Evolutionary conservation across 371 early-diverging fungal species (phyloP).

Genomic region (Dipsacomyces acuminosporus): DNA sequence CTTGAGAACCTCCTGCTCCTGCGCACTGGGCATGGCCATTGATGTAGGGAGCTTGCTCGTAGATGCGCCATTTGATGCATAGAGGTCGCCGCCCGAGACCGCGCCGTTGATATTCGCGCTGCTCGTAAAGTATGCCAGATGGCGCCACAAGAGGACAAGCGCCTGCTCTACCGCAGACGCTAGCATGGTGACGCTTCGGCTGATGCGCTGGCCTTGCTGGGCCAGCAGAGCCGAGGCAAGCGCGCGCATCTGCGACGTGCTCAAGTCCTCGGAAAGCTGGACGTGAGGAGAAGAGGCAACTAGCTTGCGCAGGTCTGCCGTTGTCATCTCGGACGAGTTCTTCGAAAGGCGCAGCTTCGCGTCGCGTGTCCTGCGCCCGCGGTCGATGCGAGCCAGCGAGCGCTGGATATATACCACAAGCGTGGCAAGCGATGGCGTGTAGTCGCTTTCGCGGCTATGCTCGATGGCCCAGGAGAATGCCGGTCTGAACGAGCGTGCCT

Average conservation of each 20-base stretch:
- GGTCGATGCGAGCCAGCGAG: constrained; percentile 26
- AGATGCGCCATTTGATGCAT: constrained; percentile 4
- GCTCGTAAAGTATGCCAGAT: constrained; percentile 33
- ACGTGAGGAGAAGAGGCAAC: constrained; percentile 34
- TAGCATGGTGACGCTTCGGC: constrained; percentile 5
- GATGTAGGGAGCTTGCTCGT: constrained; percentile 30
- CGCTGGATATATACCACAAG: constrained; percentile 32
- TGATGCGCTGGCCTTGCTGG: constrained; percentile 29
- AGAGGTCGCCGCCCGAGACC: constrained; percentile 1
- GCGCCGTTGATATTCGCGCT: neutral
- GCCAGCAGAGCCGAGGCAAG: constrained; percentile 30
- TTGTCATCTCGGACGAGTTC: constrained; percentile 33
- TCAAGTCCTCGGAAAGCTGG: constrained; percentile 22
- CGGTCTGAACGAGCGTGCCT: constrained; percentile 30
- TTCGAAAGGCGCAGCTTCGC: constrained; percentile 33
- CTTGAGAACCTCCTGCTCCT: constrained; percentile 49
- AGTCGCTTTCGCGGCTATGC: constrained; percentile 46
- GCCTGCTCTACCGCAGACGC: constrained; percentile 34
- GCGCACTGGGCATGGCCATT: constrained; percentile 42
- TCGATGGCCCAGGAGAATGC: constrained; percentile 47
- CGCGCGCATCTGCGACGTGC: constrained; percentile 36
- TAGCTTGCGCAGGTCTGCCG: constrained; percentile 37
- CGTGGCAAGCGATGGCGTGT: constrained; percentile 45
- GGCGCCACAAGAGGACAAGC: constrained; percentile 42
- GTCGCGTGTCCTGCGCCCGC: constrained; percentile 16